Evolutionary conservation across 78 protist genomes (phyloP), one percentile per base, ranked within the genome.

Genomic region (Speleostelium caveatum): DNA sequence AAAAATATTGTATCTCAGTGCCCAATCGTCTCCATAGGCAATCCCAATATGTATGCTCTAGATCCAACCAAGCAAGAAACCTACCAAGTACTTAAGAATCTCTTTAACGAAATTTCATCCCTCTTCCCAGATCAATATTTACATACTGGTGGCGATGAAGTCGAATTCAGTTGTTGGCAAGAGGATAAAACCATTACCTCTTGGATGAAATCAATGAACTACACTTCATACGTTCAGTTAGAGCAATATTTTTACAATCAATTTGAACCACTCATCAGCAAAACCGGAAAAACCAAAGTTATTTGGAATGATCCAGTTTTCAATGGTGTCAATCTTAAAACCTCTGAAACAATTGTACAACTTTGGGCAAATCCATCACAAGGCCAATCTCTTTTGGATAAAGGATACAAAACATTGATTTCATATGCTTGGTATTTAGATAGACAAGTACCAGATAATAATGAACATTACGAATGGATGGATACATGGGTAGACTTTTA

Each of bases 71-170:
- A 62, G 22, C 75, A 60, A 66, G 26, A 32, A 24, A 78, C 75
- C 33, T 89, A 41, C 55, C 33, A 49, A 4, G 65, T 73, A n/a
- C 22, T 86, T 24, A 30, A 62, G 24, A 66, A 38, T 24, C 22
- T 86, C 24, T 75, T 86, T 78, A 49, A 19, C 2, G 85, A 73
- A 38, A 87, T 72, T n/a, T 7, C 79, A 14, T 22, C 75, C 10
- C 28, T 78, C 2, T 78, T 78, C 75, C 3, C 16, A 2, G 87
- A 78, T 36, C 1, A 22, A 5, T 26, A 66, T 58, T 7, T 95
- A 39, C 98, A 97, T 85, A 63, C 95, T 42, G 97, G 97, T 32
- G 96, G 96, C 38, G 97, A 97, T 87, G 98, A 98, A 76, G 96
- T 97, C 22, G 51, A 73, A 69, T 55, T 87, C 28, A 42, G n/a